Base-by-base conservation (phyloP, 2,329 filamentous ascomycete species). In the Bipolaris zeicola region DNA sequence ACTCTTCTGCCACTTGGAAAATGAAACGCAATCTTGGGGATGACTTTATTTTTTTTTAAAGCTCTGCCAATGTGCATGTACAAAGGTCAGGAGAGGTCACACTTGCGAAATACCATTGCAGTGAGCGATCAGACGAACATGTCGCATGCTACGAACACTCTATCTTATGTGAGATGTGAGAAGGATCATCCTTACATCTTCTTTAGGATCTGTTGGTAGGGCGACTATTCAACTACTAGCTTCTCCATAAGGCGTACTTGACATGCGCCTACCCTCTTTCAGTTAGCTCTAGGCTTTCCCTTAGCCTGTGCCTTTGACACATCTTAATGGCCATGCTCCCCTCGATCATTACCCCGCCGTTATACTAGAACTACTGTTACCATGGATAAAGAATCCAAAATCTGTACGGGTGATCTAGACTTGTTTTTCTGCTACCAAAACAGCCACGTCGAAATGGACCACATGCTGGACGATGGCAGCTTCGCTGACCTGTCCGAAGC, bases 201-300 rank as follows among this genome's bases (percentile, higher is more conserved):
- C 11, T 16, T 16, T 11, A n/a, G 11, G 4, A 4, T 8, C 14
- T 28, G 11, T 28, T 18, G 10, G 22, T n/a, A 16, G 7, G 5
- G 14, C 16, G n/a, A 18, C 14, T 38, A 18, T 18, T 24, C 22
- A n/a, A 14, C 20, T 37, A 10, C 22, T 38, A 48, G 34, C 45
- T 48, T 38, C 43, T 44, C 38, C 20, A 44, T 31, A 58, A 58
- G 56, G 56, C 56, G 56, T 38, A 46, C 31, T 56, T 58, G 56
- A 58, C 56, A 58, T 56, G 22, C 54, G 47, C 52, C 26, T 48
- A 49, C n/a, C 56, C 52, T n/a, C 8, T 43, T 55, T 36, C 1
- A 24, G 56, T 49, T 58, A 58, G 56, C 37, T 39, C 8, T n/a
- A 14, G 13, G 8, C 10, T 5, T 11, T 7, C 33, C 14, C 6